Evolutionary conservation across 2,329 filamentous ascomycete species (phyloP).

Genomic region (Exserohilum rostratum): DNA sequence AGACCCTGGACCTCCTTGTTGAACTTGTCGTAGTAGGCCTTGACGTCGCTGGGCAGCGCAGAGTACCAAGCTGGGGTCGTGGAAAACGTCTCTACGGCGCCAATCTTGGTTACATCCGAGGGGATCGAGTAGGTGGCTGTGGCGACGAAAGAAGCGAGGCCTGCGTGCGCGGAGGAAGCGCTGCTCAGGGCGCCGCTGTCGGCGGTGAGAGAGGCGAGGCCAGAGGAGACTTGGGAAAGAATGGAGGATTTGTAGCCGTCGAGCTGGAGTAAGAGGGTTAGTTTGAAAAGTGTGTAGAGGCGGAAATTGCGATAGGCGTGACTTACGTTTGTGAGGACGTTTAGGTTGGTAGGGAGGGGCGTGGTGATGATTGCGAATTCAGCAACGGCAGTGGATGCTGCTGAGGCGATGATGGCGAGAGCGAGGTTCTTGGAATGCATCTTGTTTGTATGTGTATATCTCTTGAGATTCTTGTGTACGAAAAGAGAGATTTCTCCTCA

Average conservation of each 20-base stretch:
- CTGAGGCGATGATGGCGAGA: constrained; percentile 23
- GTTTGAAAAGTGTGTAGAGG: background rate
- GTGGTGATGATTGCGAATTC: constrained; percentile 31
- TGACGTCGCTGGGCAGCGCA: constrained; percentile 31
- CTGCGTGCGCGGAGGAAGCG: constrained; percentile 23
- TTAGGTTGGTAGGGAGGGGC: constrained; percentile 21
- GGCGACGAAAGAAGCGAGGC: constrained; percentile 27
- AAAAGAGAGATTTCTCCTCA: background rate
- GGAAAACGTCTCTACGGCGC: constrained; percentile 22
- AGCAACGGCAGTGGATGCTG: constrained; percentile 24
- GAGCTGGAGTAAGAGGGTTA: constrained; percentile 5
- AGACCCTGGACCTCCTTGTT: constrained; percentile 25
- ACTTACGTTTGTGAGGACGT: constrained; percentile 25
- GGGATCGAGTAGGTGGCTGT: constrained; percentile 29
- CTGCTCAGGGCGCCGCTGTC: constrained; percentile 10
- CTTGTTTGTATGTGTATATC: background rate
- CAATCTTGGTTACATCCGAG: constrained; percentile 20
- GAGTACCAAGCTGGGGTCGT: constrained; percentile 29
- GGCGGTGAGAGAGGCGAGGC: constrained; percentile 21
- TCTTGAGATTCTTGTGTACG: background rate
- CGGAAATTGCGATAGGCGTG: background rate
- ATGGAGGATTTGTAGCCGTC: constrained; percentile 23
- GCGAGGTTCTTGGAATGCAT: constrained; percentile 29
- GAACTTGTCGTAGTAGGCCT: constrained; percentile 31
- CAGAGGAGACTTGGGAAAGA: constrained; percentile 16